Conservation (phyloP, 2,329 filamentous ascomycete genomes). For the Monosporascus sp. region DNA sequence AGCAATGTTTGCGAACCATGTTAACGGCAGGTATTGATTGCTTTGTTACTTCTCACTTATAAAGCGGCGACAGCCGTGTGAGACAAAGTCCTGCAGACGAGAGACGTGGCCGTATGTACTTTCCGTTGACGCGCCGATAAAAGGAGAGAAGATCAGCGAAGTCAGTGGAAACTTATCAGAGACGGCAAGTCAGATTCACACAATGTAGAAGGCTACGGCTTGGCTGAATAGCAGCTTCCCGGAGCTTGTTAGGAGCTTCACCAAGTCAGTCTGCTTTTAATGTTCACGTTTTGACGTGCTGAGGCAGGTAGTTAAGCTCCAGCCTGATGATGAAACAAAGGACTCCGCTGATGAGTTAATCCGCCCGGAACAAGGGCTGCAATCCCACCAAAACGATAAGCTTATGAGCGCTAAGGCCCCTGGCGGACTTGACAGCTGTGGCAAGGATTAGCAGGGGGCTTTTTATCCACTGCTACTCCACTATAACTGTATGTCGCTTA, state of each 20-base stretch:
- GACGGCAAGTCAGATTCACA: too few species aligned
- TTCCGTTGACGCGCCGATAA: neutral
- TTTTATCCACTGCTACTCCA: neutral
- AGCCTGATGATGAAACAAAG: neutral
- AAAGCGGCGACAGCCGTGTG: neutral
- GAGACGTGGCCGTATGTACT: neutral
- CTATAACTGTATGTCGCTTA: neutral
- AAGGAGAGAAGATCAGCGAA: too few species aligned
- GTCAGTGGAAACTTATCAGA: too few species aligned
- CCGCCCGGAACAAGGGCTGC: neutral
- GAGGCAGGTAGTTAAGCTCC: neutral
- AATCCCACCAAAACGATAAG: neutral
- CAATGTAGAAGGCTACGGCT: neutral
- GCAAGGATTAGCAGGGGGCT: neutral
- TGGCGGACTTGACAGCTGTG: too few species aligned
- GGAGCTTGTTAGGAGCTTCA: neutral
- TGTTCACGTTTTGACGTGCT: neutral
- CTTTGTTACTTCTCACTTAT: neutral
- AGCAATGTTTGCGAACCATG: slow-evolving; percentile 10
- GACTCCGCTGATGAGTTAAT: neutral
- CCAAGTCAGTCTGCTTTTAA: neutral
- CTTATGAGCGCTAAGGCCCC: too few species aligned
- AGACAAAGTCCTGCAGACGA: neutral
- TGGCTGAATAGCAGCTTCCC: neutral
- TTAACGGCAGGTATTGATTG: neutral